These are phyloP conservation scores for Pyricularia pennisetigena DNA, from an alignment of 2,329 filamentous ascomycete species.

Conservation along the genomic window DNA sequence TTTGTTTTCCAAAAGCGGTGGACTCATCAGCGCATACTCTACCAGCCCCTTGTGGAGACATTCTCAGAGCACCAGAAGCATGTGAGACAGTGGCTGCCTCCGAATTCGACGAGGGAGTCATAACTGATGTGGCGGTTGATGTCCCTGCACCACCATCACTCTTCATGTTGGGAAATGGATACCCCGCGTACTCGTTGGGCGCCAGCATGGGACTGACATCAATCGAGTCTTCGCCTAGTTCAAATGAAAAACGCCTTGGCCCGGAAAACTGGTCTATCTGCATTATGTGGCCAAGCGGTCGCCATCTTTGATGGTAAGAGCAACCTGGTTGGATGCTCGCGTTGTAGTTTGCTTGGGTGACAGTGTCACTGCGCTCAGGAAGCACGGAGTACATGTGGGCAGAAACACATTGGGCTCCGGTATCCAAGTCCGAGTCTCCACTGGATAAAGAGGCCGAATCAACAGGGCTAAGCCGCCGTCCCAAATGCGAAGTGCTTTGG, in stretches of 20 bases:
- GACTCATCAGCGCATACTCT: neutral
- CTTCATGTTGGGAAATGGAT: neutral
- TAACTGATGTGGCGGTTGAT: neutral
- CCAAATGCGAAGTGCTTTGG: neutral
- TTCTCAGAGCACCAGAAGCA: neutral
- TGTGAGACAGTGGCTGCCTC: neutral
- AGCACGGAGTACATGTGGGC: neutral
- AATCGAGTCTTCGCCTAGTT: slow-evolving; percentile 2
- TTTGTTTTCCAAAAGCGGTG: neutral
- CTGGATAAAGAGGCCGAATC: neutral
- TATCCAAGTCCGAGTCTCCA: neutral
- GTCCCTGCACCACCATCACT: neutral
- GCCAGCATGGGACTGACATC: neutral
- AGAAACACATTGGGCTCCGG: neutral
- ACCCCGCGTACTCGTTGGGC: neutral
- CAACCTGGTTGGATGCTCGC: neutral
- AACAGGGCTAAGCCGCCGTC: neutral
- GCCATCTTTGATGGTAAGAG: neutral
- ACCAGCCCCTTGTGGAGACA: neutral
- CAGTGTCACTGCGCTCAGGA: neutral
- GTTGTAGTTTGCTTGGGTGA: slow-evolving; percentile 3
- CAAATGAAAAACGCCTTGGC: slow-evolving; percentile 3
- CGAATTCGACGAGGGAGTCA: neutral
- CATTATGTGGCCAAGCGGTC: neutral
- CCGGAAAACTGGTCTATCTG: neutral